Evolutionary conservation across 768 basidiomycete genomes (phyloP).

Genomic region (Hypholoma sublateritium): DNA sequence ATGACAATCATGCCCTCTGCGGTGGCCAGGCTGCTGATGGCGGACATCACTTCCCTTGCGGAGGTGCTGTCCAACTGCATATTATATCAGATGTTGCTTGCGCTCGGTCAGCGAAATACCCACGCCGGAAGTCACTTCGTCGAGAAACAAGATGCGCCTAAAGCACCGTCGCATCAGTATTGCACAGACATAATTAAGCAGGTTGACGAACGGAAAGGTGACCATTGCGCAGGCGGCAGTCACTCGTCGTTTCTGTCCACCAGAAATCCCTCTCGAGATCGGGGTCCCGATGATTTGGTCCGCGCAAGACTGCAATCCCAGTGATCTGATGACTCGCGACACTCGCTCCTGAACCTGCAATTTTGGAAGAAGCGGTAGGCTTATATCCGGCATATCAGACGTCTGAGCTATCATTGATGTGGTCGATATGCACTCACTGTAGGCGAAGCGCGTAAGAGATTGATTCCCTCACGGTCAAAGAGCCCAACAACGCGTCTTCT

Average conservation of each 20-base stretch:
- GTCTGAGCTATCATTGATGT: slow-evolving; percentile 15
- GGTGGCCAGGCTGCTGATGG: slow-evolving; percentile 43
- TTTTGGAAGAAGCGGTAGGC: slow-evolving; percentile 30
- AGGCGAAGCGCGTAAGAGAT: slow-evolving; percentile 51
- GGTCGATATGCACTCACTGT: slow-evolving; percentile 29
- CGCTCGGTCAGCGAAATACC: slow-evolving; percentile 10
- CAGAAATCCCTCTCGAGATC: slow-evolving; percentile 50
- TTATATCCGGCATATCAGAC: slow-evolving; percentile 16
- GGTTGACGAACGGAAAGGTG: slow-evolving; percentile 16
- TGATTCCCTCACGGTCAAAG: slow-evolving; percentile 57
- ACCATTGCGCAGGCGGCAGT: slow-evolving; percentile 21
- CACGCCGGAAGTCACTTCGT: slow-evolving; percentile 60
- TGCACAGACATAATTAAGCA: neutral
- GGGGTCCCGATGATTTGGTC: slow-evolving; percentile 57
- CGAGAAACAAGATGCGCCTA: slow-evolving; percentile 57
- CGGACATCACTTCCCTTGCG: slow-evolving; percentile 39
- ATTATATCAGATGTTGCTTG: neutral
- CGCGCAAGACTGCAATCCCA: slow-evolving; percentile 50
- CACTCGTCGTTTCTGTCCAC: slow-evolving; percentile 56
- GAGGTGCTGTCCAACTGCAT: slow-evolving; percentile 48
- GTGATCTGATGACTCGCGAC: slow-evolving; percentile 38
- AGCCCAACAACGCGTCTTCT: slow-evolving; percentile 57
- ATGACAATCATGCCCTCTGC: slow-evolving; percentile 55
- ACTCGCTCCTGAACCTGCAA: slow-evolving; percentile 40
- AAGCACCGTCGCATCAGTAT: neutral